A percentile compares a stretch with the other conserved stretches of the same genome.
These are phyloP conservation scores for Wickerhamiella domercqiae DNA, from an alignment of 805 yeast genomes.

Conservation along the genomic window DNA sequence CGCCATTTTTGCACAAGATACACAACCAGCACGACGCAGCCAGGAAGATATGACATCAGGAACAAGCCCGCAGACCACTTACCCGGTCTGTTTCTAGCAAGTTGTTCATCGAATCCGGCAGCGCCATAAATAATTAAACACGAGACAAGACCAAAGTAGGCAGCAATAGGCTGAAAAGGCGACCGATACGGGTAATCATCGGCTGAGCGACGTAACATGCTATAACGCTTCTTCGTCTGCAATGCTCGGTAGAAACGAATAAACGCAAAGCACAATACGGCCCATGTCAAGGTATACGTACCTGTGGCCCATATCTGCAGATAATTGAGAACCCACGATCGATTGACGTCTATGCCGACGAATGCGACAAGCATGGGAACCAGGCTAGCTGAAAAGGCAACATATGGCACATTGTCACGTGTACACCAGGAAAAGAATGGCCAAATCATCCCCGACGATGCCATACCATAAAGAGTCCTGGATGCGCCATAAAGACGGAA, in stretches of 20 bases:
- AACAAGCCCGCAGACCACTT: constrained; percentile 19
- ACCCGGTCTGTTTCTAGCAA: neutral
- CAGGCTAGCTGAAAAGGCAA: constrained; percentile 3
- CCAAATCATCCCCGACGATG: constrained; percentile 6
- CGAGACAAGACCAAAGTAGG: constrained; percentile 34
- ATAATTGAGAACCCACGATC: constrained; percentile 1
- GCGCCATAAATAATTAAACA: constrained; percentile 3
- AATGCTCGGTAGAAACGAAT: constrained; percentile 47
- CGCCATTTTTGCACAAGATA: constrained; percentile 40
- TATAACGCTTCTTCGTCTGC: constrained; percentile 28
- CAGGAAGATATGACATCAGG: constrained; percentile 33
- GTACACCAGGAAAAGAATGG: constrained; percentile 5
- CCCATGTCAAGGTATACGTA: constrained; percentile 43
- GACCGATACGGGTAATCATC: constrained; percentile 53
- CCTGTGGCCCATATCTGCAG: constrained; percentile 6
- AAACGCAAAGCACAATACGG: constrained; percentile 47
- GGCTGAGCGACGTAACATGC: constrained; percentile 47
- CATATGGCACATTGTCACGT: constrained; percentile 10
- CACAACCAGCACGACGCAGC: constrained; percentile 34
- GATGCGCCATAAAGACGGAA: constrained; percentile 11
- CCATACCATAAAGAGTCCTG: constrained; percentile 12
- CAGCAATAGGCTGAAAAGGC: constrained; percentile 51
- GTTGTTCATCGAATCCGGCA: constrained; percentile 1
- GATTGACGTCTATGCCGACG: constrained; percentile 2
- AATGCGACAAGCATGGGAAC: constrained; percentile 5